Base-by-base conservation (phyloP, 2,329 filamentous ascomycete species). In the Botrytis byssoidea region DNA sequence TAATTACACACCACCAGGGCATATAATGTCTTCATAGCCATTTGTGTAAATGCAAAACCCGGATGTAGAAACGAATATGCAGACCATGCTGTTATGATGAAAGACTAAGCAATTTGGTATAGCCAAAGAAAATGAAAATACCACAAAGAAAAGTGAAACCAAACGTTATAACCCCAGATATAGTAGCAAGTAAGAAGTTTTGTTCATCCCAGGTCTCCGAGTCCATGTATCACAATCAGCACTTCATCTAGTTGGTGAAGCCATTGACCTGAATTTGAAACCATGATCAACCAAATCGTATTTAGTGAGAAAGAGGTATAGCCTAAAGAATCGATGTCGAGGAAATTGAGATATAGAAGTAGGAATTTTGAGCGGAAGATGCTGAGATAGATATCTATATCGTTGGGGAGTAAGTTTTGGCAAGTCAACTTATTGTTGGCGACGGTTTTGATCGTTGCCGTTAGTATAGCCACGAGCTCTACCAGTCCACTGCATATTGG, bases 1-100 rank as follows among this genome's bases (percentile, higher is more conserved):
- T 35, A 35, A 72, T 69, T 69, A 69, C n/a, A 73, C 46, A 61
- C 55, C 71, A 48, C 63, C 55, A 20, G 42, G 71, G 71, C 64
- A 48, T 59, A 69, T 73, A 69, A 42, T 61, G 5, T 32, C n/a
- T 59, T 51, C 63, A n/a, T 32, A 16, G 35, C 35, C 32, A 25
- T 59, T 57, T 69, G n/a, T 69, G 66, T 7, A 68, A 32, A 57
- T 42, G 66, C 48, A 57, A 29, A 57, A 32, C 10, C 6, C 18
- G 37, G 7, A 37, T 44, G 37, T n/a, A 32, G 48, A 57, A 60
- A 48, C 59, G 37, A 68, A 46, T 59, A 55, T 20, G 63, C 48
- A 57, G 25, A 40, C 44, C 22, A 60, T 59, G 61, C 63, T 32
- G 42, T 46, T 72, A n/a, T 32, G 25, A 32, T 57, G n/a, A 57